These are phyloP conservation scores for Coprinopsis sp. DNA, from an alignment of 768 basidiomycete genomes.

Conservation along the genomic window DNA sequence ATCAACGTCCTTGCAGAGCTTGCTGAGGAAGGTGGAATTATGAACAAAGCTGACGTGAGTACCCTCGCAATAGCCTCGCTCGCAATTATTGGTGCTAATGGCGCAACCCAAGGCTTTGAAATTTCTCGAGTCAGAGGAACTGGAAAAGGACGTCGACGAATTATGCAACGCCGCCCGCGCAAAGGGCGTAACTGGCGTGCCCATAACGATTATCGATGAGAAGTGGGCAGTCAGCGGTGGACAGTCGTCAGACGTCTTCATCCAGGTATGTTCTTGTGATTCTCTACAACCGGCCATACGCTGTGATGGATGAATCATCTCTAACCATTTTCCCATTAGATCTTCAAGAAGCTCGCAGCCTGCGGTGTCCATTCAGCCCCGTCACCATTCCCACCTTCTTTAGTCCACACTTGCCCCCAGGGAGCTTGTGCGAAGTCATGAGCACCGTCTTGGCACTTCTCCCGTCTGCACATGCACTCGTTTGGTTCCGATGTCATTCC, in stretches of 20 bases:
- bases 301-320: slow-evolving; percentile 5
- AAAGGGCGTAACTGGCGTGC: slow-evolving; percentile 73
- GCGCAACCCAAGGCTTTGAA: slow-evolving; percentile 42
- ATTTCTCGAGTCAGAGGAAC: slow-evolving; percentile 65
- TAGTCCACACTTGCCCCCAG: background rate
- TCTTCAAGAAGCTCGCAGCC: slow-evolving; percentile 49
- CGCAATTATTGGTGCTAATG: no score
- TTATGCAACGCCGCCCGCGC: slow-evolving; percentile 58
- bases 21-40: slow-evolving; percentile 51
- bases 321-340: slow-evolving; percentile 21
- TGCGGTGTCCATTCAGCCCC: slow-evolving; percentile 29
- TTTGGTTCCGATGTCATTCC: background rate
- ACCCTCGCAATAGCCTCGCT: no score
- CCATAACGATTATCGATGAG: slow-evolving; percentile 73
- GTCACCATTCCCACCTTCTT: slow-evolving; percentile 15
- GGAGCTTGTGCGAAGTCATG: background rate
- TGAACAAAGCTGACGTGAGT: slow-evolving; percentile 58
- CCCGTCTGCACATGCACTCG: background rate
- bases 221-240: slow-evolving; percentile 76
- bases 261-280: slow-evolving; percentile 44
- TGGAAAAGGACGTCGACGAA: slow-evolving; percentile 56
- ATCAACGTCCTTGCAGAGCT: slow-evolving; percentile 51
- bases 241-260: slow-evolving; percentile 66
- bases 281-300: background rate
- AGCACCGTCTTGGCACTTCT: background rate